phyloP scores from a whole-genome alignment of 345 rosid genomes.

The Pistacia integerrima region DNA sequence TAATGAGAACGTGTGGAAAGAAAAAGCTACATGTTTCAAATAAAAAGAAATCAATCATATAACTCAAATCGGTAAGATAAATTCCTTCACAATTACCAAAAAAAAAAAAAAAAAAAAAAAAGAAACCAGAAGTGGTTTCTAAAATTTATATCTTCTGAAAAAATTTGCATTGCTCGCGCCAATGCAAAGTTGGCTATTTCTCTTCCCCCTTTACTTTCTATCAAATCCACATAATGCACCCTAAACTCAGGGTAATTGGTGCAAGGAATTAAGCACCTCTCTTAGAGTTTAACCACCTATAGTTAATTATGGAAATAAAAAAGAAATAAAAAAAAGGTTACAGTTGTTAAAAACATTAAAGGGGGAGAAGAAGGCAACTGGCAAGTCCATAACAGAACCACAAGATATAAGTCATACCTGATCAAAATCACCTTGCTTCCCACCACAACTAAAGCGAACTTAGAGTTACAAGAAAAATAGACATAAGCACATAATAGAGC shows the following conservation, averaged over 20 bases:
- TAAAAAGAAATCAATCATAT: neutral
- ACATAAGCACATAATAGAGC: no score
- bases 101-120: neutral
- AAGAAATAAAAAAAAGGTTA: constrained; percentile 1
- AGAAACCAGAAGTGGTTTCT: neutral
- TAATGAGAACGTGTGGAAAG: neutral
- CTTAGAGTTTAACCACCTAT: constrained; percentile 84
- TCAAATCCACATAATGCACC: constrained; percentile 85
- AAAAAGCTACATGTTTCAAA: neutral
- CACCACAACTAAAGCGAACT: constrained; percentile 34
- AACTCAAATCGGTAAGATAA: neutral
- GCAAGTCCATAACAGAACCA: constrained; percentile 11
- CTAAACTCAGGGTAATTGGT: constrained; percentile 83
- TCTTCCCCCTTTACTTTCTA: constrained; percentile 89
- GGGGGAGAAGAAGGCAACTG: neutral
- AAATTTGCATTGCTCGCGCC: constrained; percentile 65
- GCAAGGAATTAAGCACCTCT: constrained; percentile 90
- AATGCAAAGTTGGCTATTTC: constrained; percentile 85
- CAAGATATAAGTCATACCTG: constrained; percentile 59
- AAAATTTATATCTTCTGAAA: constrained; percentile 61
- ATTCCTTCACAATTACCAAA: neutral
- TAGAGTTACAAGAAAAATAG: no score
- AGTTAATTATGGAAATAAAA: neutral
- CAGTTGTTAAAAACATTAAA: constrained; percentile 8
- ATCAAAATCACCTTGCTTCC: constrained; percentile 75